These are phyloP conservation scores for Tilletia setariae DNA, from an alignment of 1,284 basidiomycete genomes.

Conservation along the genomic window DNA sequence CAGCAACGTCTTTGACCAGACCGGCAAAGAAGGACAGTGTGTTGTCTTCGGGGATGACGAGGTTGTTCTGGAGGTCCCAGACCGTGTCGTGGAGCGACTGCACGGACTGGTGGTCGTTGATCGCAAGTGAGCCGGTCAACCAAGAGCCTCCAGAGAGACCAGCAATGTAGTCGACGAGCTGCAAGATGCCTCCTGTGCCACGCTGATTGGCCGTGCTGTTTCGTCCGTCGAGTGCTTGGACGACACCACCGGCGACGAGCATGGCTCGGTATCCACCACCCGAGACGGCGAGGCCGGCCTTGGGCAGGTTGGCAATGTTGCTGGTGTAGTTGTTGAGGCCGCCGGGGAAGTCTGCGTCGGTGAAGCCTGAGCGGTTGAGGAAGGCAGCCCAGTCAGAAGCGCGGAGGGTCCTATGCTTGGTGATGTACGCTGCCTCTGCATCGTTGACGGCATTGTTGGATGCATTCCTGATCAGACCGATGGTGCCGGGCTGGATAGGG, in stretches of 20 bases:
- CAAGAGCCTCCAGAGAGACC: conserved; percentile 52
- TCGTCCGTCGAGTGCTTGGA: conserved; percentile 44
- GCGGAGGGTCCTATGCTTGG: conserved; percentile 25
- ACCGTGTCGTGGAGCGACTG: conserved; percentile 40
- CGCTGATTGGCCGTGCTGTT: conserved; percentile 43
- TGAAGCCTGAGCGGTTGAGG: conserved; percentile 33
- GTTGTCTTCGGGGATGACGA: conserved; percentile 56
- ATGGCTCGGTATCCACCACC: conserved; percentile 60
- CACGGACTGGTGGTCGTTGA: conserved; percentile 47
- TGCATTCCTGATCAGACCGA: conserved; percentile 41
- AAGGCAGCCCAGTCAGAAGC: conserved; percentile 34
- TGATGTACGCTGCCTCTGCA: conserved; percentile 38
- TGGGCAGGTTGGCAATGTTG: conserved; percentile 36
- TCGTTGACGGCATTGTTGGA: conserved; percentile 29
- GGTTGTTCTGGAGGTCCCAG: conserved; percentile 57
- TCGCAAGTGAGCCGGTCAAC: conserved; percentile 38
- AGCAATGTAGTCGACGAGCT: conserved; percentile 47
- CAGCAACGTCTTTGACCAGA: conserved; percentile 33
- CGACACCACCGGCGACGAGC: conserved; percentile 49
- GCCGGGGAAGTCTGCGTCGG: conserved; percentile 27
- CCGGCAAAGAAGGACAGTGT: conserved; percentile 57
- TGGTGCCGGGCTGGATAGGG: conserved; percentile 23
- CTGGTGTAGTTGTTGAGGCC: conserved; percentile 40
- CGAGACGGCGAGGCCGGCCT: conserved; percentile 56
- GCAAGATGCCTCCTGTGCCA: conserved; percentile 49